Base-by-base conservation (phyloP, 306 rosid species). In the Crotalaria pallida region DNA sequence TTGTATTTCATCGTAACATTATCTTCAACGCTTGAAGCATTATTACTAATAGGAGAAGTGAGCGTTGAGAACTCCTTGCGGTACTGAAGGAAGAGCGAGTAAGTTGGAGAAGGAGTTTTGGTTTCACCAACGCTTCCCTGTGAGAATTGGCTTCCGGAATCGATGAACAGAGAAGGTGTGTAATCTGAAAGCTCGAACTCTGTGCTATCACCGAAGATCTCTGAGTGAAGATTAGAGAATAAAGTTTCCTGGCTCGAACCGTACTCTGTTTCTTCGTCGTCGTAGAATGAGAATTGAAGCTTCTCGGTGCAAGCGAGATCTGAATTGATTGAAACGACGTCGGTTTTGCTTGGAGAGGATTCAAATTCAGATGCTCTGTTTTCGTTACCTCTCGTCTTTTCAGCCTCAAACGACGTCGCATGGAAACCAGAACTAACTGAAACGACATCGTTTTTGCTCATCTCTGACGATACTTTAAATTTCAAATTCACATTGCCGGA, bases 101-200 rank as follows among this genome's bases (percentile, higher is more conserved):
- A 84, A 51, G 88, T 87, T n/a, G 72, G 92, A 3, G 99, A 90
- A 67, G 84, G 81, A 65, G 85, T 76, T 82, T 81, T 95, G 61
- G 85, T 76, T 82, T 81, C 96, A n/a, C 73, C 86, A 36, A 51
- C 82, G 17, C 97, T 85, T 31, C 84, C 81, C 58, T 87, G 83
- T 1, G 97, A 88, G 83, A 94, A 94, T 40, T 94, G 89, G 67
- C 96, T 90, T 67, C 96, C 92, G 9, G 99, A 87, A 77, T 94
- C 95, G 10, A 67, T 13, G 70, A 81, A 87, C 40, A 78, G 69
- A 2, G 97, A 85, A 16, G 88, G 85, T 60, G 84, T 55, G 73
- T 56, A 88, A 74, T 94, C 97, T 0, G 90, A 86, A 71, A 74
- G 36, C 36, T 85, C 84, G 10, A 72, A 36, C 45, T 85, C 92